These are phyloP conservation scores for Caloboletus firmus DNA, from an alignment of 1,284 basidiomycete genomes.

Conservation along the genomic window DNA sequence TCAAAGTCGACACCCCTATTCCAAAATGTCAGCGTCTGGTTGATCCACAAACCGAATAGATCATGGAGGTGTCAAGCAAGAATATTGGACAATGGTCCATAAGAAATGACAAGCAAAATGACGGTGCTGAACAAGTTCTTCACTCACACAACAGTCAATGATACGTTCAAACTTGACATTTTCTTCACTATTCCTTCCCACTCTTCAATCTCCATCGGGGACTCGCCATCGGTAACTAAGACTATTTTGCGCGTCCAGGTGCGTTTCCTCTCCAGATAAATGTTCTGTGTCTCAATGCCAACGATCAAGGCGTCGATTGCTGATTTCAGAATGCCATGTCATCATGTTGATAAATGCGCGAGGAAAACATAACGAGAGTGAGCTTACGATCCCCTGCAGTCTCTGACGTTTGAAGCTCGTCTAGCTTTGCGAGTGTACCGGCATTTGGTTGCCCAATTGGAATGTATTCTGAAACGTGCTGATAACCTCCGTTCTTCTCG, in stretches of 20 bases:
- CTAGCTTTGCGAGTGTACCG: slow-evolving; percentile 72
- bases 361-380: slow-evolving; percentile 1
- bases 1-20: slow-evolving; percentile 83
- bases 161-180: slow-evolving; percentile 59
- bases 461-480: slow-evolving; percentile 77
- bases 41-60: background rate
- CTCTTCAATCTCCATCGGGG: slow-evolving; percentile 66
- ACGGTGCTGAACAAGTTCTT: background rate
- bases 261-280: slow-evolving; percentile 60
- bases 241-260: slow-evolving; percentile 82
- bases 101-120: background rate
- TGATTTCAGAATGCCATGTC: slow-evolving; percentile 32
- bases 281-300: slow-evolving; percentile 73
- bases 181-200: slow-evolving; percentile 73
- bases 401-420: slow-evolving; percentile 60
- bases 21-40: slow-evolving; percentile 11
- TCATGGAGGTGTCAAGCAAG: background rate
- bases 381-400: slow-evolving; percentile 68
- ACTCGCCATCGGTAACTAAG: slow-evolving; percentile 80
- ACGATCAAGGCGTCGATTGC: slow-evolving; percentile 89
- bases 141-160: slow-evolving; percentile 67
- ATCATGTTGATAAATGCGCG: background rate
- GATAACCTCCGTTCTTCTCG: slow-evolving; percentile 65
- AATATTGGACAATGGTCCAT: background rate
- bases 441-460: slow-evolving; percentile 77